Evolutionary conservation across 2,329 filamentous ascomycete species (phyloP).

Genomic region (Verticillium nubilum): DNA sequence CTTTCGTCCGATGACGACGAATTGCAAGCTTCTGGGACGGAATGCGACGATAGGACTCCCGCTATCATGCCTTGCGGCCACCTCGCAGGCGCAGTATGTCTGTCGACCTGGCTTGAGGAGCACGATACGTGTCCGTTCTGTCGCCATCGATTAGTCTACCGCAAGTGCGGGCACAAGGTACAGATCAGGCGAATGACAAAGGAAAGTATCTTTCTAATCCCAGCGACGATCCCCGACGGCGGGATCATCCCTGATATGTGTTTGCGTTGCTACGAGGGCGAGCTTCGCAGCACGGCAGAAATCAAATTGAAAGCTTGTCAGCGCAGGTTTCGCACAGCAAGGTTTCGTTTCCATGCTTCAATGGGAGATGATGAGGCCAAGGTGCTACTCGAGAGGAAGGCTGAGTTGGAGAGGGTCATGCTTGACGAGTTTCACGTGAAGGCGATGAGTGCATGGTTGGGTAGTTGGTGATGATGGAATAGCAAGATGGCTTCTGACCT

Average conservation of each 20-base stretch:
- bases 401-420: conserved; percentile 4
- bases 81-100: conserved; percentile 21
- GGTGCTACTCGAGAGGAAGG: conserved; percentile 2
- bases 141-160: conserved; percentile 19
- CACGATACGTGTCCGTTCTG: conserved; percentile 28
- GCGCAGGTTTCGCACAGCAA: conserved; percentile 3
- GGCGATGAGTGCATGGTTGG: not conserved
- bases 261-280: conserved; percentile 7
- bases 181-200: conserved; percentile 17
- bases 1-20: conserved; percentile 6
- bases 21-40: not conserved
- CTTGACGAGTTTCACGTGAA: conserved; percentile 1
- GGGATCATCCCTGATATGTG: conserved; percentile 22
- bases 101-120: conserved; percentile 18
- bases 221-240: conserved; percentile 23
- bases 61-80: conserved; percentile 30
- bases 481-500: not conserved
- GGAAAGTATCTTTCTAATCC: conserved; percentile 24
- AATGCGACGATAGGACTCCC: conserved; percentile 8
- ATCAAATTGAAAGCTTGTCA: conserved; percentile 1
- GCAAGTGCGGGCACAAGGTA: conserved; percentile 22
- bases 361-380: not conserved
- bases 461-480: not conserved
- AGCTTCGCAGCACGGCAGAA: not conserved
- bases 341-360: not conserved